Base-by-base conservation (phyloP, 805 yeast species). In the Saccharomycopsis schoenii region DNA sequence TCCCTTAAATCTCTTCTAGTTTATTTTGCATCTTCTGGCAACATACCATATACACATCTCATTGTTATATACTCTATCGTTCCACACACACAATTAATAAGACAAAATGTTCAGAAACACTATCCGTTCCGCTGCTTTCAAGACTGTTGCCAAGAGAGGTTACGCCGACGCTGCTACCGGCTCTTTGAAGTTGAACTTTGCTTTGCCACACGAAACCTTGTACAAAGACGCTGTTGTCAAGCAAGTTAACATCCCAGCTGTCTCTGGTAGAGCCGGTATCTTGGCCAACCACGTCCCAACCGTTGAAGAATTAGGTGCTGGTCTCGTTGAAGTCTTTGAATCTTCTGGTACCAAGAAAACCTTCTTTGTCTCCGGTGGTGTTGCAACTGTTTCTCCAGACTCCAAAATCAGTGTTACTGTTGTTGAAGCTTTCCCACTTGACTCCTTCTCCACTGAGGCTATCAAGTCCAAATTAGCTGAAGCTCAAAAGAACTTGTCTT, bases 251-350 rank as follows among this genome's bases (percentile, higher is more conserved):
- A 81, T 94, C 68, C 99, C 99, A 72, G 96, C 97, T 66, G 81
- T 86, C 71, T 85, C 94, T 68, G 99, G 99, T 75, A 96, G 89
- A 73, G 83, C 93, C 77, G 99, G 99, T 89, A 83, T 94, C 67
- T 80, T 94, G 73, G 97, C 98, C 69, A 87, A 89, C 80, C 99
- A 94, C 84, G 97, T 94, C 71, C 98, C 99, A 70, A 84, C 88
- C 70, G 90, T 93, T 66, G 98, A 94, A 80, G 96, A 94, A 82
- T 85, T 94, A 74, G 83, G 85, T 72, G 97, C 99, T 69, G 99
- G 99, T 76, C 82, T 94, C 65, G 87, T 94, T 70, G 97, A 92
- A 76, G 84, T 94, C 72, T 86, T 89, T 67, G 93, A 89, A 76
- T 81, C 84, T 71, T 75, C 87, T 61, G 88, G 88, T 69, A 75